These are phyloP conservation scores for Phoenix dactylifera DNA, from an alignment of 176 grass and related monocot species.

Conservation along the genomic window DNA sequence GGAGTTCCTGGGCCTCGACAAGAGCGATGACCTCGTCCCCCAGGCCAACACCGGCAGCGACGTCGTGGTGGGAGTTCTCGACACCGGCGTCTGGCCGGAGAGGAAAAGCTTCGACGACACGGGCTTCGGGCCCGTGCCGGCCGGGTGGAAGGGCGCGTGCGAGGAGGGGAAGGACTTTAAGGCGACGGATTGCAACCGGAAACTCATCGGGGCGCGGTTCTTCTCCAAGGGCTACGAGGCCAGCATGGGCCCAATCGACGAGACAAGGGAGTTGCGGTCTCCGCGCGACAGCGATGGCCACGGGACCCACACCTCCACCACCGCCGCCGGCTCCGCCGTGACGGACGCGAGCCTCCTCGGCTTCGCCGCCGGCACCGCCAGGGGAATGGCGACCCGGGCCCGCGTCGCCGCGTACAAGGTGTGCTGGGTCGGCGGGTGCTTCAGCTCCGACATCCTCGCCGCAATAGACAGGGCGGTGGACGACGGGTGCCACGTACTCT, in stretches of 20 bases:
- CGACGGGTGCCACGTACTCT: constrained; percentile 75
- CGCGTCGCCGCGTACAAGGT: constrained; percentile 85
- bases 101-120: constrained; percentile 69
- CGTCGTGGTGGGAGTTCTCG: constrained; percentile 74
- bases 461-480: constrained; percentile 67
- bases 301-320: constrained; percentile 79
- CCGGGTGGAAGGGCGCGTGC: constrained; percentile 69
- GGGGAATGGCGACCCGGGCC: constrained; percentile 65
- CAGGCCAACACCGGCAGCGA: constrained; percentile 40
- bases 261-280: constrained; percentile 41
- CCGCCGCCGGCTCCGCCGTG: constrained; percentile 41
- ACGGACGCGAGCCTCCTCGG: constrained; percentile 48
- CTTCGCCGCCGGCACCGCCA: constrained; percentile 67
- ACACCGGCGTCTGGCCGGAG: constrained; percentile 87
- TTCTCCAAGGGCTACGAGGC: constrained; percentile 75
- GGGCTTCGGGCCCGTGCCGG: constrained; percentile 38
- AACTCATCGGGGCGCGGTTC: constrained; percentile 73
- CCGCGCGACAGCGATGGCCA: constrained; percentile 77
- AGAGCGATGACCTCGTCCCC: constrained; percentile 27
- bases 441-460: constrained; percentile 87
- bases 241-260: constrained; percentile 64
- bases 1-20: constrained; percentile 74
- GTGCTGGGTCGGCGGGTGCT: constrained; percentile 85
- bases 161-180: constrained; percentile 32
- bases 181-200: constrained; percentile 57